Conservation (phyloP, 768 basidiomycete species). For the Pleurotus platypus region DNA sequence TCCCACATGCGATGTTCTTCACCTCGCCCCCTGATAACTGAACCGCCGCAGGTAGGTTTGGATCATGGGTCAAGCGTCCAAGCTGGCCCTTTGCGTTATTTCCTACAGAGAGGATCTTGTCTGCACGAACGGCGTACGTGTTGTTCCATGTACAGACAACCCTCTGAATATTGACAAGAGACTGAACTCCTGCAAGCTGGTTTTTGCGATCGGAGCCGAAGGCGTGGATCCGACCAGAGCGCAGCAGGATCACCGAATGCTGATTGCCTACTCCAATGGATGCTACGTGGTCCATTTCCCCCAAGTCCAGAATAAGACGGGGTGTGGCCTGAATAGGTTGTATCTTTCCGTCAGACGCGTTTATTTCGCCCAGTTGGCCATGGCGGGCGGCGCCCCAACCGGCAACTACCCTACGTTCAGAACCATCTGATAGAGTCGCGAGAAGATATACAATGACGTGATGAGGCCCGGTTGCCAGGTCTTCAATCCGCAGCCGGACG, state of each 20-base stretch:
- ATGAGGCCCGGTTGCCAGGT: slow-evolving; percentile 63
- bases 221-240: slow-evolving; percentile 44
- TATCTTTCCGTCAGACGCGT: slow-evolving; percentile 17
- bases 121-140: slow-evolving; percentile 45
- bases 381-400: slow-evolving; percentile 89
- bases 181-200: slow-evolving; percentile 47
- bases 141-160: slow-evolving; percentile 80
- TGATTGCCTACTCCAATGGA: slow-evolving; percentile 38
- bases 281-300: slow-evolving; percentile 23
- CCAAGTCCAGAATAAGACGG: slow-evolving; percentile 28
- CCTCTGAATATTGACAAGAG: slow-evolving; percentile 19
- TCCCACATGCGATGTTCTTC: slow-evolving; percentile 61
- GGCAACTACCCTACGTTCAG: slow-evolving; percentile 28
- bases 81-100: slow-evolving; percentile 69
- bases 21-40: slow-evolving; percentile 21
- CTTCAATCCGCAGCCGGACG: slow-evolving; percentile 28
- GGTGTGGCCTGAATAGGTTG: slow-evolving; percentile 28
- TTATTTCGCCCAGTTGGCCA: slow-evolving; percentile 67
- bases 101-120: slow-evolving; percentile 38
- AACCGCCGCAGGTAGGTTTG: slow-evolving; percentile 20
- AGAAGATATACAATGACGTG: slow-evolving; percentile 58
- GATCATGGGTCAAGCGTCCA: slow-evolving; percentile 35
- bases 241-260: slow-evolving; percentile 51
- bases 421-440: slow-evolving; percentile 17
- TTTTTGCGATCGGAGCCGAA: slow-evolving; percentile 73